These are phyloP conservation scores for Platanus orientalis DNA, from an alignment of 164 flowering plant species.

Conservation along the genomic window DNA sequence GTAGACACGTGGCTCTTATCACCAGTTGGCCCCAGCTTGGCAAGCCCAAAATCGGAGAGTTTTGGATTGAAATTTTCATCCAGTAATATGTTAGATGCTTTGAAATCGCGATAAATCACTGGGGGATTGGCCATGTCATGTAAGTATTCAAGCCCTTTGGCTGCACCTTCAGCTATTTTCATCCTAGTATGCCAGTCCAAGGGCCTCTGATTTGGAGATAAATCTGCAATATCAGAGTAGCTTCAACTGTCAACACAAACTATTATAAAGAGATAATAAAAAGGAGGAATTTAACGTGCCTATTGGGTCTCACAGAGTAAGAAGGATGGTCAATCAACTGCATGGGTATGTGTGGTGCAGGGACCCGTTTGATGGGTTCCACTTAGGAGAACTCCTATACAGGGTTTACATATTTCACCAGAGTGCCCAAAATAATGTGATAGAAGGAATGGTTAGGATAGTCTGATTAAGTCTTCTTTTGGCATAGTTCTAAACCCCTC, in stretches of 20 bases:
- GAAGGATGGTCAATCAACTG: neutral
- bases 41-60: constrained; percentile 93
- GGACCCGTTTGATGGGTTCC: neutral
- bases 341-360: neutral
- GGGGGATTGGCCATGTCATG: constrained; percentile 78
- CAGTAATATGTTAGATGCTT: constrained; percentile 72
- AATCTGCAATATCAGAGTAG: constrained; percentile 29
- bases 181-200: constrained; percentile 75
- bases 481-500: too few relatives aligned
- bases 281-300: neutral
- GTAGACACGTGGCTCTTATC: constrained; percentile 70
- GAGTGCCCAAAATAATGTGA: neutral
- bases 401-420: too few relatives aligned
- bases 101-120: constrained; percentile 80
- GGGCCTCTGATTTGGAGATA: constrained; percentile 41
- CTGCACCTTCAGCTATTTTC: constrained; percentile 82
- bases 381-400: too few relatives aligned
- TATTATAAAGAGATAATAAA: neutral
- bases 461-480: too few relatives aligned
- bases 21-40: constrained; percentile 81
- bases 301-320: neutral
- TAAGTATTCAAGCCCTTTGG: constrained; percentile 79
- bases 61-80: constrained; percentile 61
- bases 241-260: neutral
- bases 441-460: too few relatives aligned